Evolutionary conservation across 2,329 filamentous ascomycete species (phyloP).

Genomic region (Phialocephala sp.): DNA sequence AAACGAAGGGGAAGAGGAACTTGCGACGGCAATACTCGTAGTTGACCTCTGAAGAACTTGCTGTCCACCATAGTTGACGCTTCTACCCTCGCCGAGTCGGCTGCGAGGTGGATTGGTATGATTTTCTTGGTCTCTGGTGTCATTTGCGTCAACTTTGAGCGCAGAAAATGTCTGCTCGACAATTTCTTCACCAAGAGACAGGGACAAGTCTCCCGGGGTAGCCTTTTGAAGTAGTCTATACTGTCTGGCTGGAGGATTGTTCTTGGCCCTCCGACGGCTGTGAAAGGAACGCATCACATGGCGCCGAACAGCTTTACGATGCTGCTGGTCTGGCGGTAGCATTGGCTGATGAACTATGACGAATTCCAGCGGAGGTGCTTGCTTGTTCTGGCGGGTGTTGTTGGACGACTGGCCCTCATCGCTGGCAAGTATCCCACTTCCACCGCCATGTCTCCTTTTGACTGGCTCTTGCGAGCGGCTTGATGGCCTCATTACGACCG

Average conservation of each 20-base stretch:
- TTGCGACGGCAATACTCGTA: no score
- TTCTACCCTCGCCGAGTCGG: no score
- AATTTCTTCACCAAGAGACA: background rate
- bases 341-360: constrained; percentile 21
- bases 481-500: background rate
- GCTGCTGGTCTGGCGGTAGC: constrained; percentile 11
- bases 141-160: no score
- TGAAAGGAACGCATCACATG: constrained; percentile 21
- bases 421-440: background rate
- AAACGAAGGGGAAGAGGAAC: background rate
- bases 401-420: background rate
- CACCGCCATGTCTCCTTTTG: background rate
- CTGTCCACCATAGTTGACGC: no score
- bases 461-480: background rate
- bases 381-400: background rate
- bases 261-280: constrained; percentile 13
- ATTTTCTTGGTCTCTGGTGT: background rate
- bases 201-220: background rate
- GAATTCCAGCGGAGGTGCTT: constrained; percentile 9
- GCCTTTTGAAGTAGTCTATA: constrained; percentile 9
- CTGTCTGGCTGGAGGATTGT: constrained; percentile 11
- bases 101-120: no score
- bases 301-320: constrained; percentile 19
- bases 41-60: no score
- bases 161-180: no score